Conservation (phyloP, 441 rosid genomes). For the Euphorbia schlechtendalii region DNA sequence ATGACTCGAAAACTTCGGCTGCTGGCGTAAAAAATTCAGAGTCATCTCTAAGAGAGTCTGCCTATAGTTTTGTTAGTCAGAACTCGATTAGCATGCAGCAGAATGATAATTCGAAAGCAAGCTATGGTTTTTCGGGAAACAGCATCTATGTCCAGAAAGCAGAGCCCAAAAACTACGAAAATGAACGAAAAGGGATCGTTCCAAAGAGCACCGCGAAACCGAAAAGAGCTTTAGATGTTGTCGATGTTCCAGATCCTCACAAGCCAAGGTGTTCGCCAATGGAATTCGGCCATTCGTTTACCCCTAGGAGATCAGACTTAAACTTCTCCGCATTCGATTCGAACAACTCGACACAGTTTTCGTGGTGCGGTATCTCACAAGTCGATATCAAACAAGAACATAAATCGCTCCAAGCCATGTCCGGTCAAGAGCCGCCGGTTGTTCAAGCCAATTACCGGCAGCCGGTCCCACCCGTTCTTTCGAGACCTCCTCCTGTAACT, state of each 20-base stretch:
- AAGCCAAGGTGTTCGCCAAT: slow-evolving; percentile 34
- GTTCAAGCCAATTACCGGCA: slow-evolving; percentile 21
- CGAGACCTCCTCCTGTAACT: slow-evolving; percentile 27
- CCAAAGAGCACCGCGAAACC: slow-evolving; percentile 36
- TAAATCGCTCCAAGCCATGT: slow-evolving; percentile 30
- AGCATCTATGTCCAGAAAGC: slow-evolving; percentile 34
- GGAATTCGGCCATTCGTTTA: slow-evolving; percentile 36
- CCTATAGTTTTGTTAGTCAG: slow-evolving; percentile 34
- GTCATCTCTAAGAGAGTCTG: slow-evolving; percentile 39
- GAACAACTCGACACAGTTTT: slow-evolving; percentile 25
- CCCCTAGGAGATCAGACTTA: slow-evolving; percentile 25
- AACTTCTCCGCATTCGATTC: slow-evolving; percentile 38
- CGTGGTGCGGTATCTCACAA: slow-evolving; percentile 50
- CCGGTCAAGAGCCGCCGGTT: slow-evolving; percentile 29
- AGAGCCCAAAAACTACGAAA: slow-evolving; percentile 35
- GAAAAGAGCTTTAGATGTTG: slow-evolving; percentile 26
- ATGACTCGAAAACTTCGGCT: slow-evolving; percentile 39
- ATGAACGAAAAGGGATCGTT: slow-evolving; percentile 34
- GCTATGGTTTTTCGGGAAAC: slow-evolving; percentile 34
- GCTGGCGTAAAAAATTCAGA: slow-evolving; percentile 55
- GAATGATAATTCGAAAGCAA: slow-evolving; percentile 29
- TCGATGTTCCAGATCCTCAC: slow-evolving; percentile 33
- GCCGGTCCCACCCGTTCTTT: slow-evolving; percentile 24
- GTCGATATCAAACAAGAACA: slow-evolving; percentile 38
- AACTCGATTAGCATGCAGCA: slow-evolving; percentile 32